These are phyloP conservation scores for Lipomyces yamanashiensis DNA, from an alignment of 805 yeast genomes.

Conservation along the genomic window DNA sequence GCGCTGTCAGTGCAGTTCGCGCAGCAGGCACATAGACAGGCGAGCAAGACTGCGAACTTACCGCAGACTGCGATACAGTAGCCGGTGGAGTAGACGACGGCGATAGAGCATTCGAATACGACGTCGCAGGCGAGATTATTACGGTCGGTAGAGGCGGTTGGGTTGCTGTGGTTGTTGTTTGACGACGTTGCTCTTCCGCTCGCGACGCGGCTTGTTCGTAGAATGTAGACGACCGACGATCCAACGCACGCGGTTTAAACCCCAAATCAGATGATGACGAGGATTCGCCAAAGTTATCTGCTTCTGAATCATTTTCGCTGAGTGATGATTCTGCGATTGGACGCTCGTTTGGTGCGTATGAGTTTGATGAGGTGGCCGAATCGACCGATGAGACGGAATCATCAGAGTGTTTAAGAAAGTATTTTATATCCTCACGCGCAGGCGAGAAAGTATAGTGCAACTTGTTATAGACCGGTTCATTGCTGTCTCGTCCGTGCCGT, in stretches of 20 bases:
- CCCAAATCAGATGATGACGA: not conserved
- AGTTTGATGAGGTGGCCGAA: not conserved
- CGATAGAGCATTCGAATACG: too few species aligned
- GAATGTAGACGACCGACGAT: constrained; percentile 30
- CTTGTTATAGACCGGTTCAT: constrained; percentile 24
- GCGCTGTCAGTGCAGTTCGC: not conserved
- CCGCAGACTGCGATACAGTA: too few species aligned
- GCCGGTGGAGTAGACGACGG: too few species aligned
- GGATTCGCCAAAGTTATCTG: too few species aligned
- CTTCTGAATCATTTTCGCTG: constrained; percentile 1
- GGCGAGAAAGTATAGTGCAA: constrained; percentile 31
- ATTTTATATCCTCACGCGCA: constrained; percentile 20
- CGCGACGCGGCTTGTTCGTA: constrained; percentile 14
- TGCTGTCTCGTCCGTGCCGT: not conserved
- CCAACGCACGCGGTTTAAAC: not conserved
- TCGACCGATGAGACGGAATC: constrained; percentile 10
- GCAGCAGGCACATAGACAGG: not conserved
- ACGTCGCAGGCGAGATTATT: not conserved
- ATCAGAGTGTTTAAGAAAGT: constrained; percentile 1
- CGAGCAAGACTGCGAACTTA: constrained; percentile 1
- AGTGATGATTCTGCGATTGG: not conserved
- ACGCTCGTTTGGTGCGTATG: not conserved
- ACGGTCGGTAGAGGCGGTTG: not conserved
- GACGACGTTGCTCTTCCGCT: not conserved
- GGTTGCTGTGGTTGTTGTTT: not conserved